Evolutionary conservation across 2,329 filamentous ascomycete genomes (phyloP), one percentile per base, ranked within the genome.

Genomic region (Byssothecium circinans): DNA sequence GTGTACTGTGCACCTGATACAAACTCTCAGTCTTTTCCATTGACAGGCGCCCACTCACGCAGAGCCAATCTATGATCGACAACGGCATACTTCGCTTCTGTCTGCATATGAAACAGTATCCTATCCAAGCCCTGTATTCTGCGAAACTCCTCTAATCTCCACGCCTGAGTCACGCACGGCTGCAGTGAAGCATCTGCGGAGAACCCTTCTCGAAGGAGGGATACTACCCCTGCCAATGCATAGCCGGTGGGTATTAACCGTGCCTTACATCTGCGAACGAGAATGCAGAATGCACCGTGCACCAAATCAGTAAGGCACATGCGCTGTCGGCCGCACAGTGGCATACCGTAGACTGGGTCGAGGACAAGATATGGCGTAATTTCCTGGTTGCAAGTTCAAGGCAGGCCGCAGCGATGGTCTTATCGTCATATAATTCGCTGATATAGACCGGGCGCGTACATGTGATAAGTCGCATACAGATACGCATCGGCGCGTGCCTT

Each of bases 161-260:
- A 17, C 12, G n/a, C 29, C 29, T 4, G 29, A 32, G 14, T 32
- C 29, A 32, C 14, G 8, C 6, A 32, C 12, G 12, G 29, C 12
- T 32, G 29, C 29, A 32, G 29, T 14, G 29, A 32, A 32, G 29
- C 12, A 5, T 32, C 29, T 40, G 29, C 20, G 33, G 35, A 27
- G 46, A 46, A 51, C 23, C 19, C 41, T 44, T 51, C 38, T 45
- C 30, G 37, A 49, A 52, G 45, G 32, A 52, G 33, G 41, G 34
- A 45, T 34, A 32, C 25, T 14, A 53, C 40, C 56, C 53, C 33
- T 56, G 54, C 30, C 37, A 50, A 49, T 58, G 52, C 32, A 51
- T 58, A 54, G 35, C 50, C 53, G 50, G 52, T 49, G 43, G 49
- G 35, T 46, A 35, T 50, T 41, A 34, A 29, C 44, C 36, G 40